A percentile compares a stretch with the other conserved stretches of the same genome.
These are phyloP conservation scores for Boletus sp. DNA, from an alignment of 768 basidiomycete genomes.

Conservation along the genomic window DNA sequence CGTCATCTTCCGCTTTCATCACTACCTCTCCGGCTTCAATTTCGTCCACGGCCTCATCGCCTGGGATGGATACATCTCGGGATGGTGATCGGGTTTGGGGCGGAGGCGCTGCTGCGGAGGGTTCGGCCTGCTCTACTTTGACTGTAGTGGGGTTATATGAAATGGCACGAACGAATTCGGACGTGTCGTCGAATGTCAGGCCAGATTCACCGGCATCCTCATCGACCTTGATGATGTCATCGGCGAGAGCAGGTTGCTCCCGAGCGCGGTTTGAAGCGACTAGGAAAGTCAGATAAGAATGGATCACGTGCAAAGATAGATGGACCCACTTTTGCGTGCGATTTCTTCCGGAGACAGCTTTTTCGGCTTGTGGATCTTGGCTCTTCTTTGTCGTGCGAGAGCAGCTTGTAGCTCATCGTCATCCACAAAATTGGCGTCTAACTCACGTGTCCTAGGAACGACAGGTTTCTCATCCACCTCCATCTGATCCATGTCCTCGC, in stretches of 20 bases:
- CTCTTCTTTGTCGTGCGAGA: conserved; percentile 80
- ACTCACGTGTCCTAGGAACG: conserved; percentile 64
- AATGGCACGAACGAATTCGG: conserved; percentile 91
- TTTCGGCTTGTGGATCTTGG: conserved; percentile 73
- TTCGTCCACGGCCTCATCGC: conserved; percentile 67
- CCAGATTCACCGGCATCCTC: conserved; percentile 43
- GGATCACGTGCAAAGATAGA: neutral
- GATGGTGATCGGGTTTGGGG: conserved; percentile 41
- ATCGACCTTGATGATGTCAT: conserved; percentile 46
- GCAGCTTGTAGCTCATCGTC: conserved; percentile 98
- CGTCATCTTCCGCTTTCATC: conserved; percentile 78
- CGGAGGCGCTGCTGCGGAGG: conserved; percentile 24
- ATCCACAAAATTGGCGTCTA: conserved; percentile 91
- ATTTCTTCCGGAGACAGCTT: conserved; percentile 82
- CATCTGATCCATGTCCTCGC: conserved; percentile 47
- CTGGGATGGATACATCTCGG: conserved; percentile 56
- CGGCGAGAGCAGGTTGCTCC: conserved; percentile 44
- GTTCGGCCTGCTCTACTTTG: conserved; percentile 48
- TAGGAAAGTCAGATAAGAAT: conserved; percentile 26
- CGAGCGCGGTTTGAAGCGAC: conserved; percentile 63
- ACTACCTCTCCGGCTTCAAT: conserved; percentile 80
- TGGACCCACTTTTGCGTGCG: conserved; percentile 63
- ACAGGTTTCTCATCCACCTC: conserved; percentile 77
- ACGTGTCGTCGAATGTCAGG: conserved; percentile 92
- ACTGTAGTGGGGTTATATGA: conserved; percentile 59